Evolutionary conservation across 768 basidiomycete genomes (phyloP).

Genomic region (Hericium erinaceus): DNA sequence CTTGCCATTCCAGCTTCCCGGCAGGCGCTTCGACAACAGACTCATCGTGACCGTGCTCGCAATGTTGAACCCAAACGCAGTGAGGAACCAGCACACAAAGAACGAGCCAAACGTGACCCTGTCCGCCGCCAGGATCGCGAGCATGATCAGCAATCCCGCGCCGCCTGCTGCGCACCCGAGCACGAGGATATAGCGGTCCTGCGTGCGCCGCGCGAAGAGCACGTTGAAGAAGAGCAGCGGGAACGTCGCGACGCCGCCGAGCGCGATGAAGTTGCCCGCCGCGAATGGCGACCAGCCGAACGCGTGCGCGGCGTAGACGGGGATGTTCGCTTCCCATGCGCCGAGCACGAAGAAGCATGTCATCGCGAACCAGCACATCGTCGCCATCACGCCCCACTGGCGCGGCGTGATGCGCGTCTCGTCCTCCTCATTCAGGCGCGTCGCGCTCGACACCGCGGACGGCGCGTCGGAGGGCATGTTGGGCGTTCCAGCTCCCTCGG

Average conservation of each 20-base stretch:
- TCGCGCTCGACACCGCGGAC: neutral
- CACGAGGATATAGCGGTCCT: slow-evolving; percentile 52
- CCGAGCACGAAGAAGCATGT: slow-evolving; percentile 63
- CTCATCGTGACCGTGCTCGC: slow-evolving; percentile 63
- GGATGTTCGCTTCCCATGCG: slow-evolving; percentile 61
- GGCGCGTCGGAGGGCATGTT: neutral
- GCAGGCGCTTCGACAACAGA: slow-evolving; percentile 59
- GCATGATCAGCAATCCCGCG: slow-evolving; percentile 41
- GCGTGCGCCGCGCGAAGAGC: slow-evolving; percentile 43
- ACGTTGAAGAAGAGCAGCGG: slow-evolving; percentile 62
- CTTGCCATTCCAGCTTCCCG: slow-evolving; percentile 48
- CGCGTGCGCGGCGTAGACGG: slow-evolving; percentile 41
- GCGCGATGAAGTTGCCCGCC: slow-evolving; percentile 63
- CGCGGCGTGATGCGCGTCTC: slow-evolving; percentile 11
- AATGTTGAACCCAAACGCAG: slow-evolving; percentile 66
- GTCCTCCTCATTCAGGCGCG: slow-evolving; percentile 2
- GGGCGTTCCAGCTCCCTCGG: neutral
- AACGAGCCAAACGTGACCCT: slow-evolving; percentile 39
- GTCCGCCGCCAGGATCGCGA: slow-evolving; percentile 32
- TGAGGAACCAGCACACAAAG: slow-evolving; percentile 41
- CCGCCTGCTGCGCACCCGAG: slow-evolving; percentile 42
- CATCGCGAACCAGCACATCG: slow-evolving; percentile 68
- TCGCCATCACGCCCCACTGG: slow-evolving; percentile 46
- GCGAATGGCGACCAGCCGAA: slow-evolving; percentile 53
- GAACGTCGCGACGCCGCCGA: slow-evolving; percentile 52